Base-by-base conservation (phyloP, 1,284 basidiomycete genomes). In the Rugosomyces carneus region DNA sequence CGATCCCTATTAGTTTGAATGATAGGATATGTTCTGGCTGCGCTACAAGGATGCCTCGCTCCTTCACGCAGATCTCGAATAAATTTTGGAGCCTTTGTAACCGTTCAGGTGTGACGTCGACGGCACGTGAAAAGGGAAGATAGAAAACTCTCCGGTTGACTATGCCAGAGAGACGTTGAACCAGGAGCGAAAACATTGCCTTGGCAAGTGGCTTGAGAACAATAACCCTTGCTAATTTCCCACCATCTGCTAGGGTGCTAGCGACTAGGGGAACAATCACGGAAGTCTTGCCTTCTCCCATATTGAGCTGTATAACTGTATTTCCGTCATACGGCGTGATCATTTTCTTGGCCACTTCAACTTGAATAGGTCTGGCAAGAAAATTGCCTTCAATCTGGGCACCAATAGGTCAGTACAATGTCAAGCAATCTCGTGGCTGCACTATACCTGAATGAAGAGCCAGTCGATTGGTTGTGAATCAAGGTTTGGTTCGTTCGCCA, bases 231-330 rank as follows among this genome's bases (percentile, higher is more conserved):
- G 71, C 68, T 2, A 79, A 61, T 13, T 60, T 68, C 2, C 58
- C 32, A 0, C 70, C 65, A 51, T 77, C 58, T 0, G 78, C 70
- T 2, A 78, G 57, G 18, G 62, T 49, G 0, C 64, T 56, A 0
- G 66, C 60, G 15, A 65, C 60, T 13, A 78, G 58, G 0, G 76
- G 76, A 0, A 72, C 62, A 21, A 79, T 78, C 3, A 78, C 76
- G 0, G 73, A 73, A 1, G 76, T 70, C 50, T 79, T 79, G 2
- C 78, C 78, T 50, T 79, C 76, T 0, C 76, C 76, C 78, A 80
- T 79, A 37, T 79, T 78, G n/a, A 80, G 66, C 45, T 80, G 77
- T 24, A 75, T 60, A 2, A 66, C 54, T 0, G 66, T 66, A 40
- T 69, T 80, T 3, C 26, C 27, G 10, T 29, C 27, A 1, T 48